These are phyloP conservation scores for Sutorius eximius DNA, from an alignment of 1,284 basidiomycete species.

Conservation along the genomic window DNA sequence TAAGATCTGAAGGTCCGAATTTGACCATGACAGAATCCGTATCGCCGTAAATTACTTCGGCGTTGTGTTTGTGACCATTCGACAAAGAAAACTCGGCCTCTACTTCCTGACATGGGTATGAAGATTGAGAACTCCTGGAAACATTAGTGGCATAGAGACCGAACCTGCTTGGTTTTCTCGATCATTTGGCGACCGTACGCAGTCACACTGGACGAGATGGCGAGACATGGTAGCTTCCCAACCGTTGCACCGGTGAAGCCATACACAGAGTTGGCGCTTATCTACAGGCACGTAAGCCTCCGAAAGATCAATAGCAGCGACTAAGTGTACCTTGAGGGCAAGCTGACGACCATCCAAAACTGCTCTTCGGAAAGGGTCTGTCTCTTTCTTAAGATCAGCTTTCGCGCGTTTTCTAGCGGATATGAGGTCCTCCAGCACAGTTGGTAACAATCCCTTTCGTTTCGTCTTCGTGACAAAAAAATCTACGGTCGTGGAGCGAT, in stretches of 20 bases:
- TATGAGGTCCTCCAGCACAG: slow-evolving; percentile 90
- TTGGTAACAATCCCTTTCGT: slow-evolving; percentile 87
- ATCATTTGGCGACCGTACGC: slow-evolving; percentile 98
- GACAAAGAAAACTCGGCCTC: slow-evolving; percentile 83
- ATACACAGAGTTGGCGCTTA: slow-evolving; percentile 96
- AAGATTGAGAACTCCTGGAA: background rate
- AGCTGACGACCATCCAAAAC: slow-evolving; percentile 94
- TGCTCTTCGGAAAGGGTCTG: slow-evolving; percentile 91
- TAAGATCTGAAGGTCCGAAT: slow-evolving; percentile 86
- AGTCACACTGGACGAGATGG: slow-evolving; percentile 92
- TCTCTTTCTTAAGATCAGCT: slow-evolving; percentile 91
- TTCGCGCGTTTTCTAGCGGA: slow-evolving; percentile 90
- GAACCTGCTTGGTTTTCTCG: slow-evolving; percentile 85
- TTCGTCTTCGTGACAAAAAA: slow-evolving; percentile 73
- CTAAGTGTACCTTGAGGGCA: slow-evolving; percentile 73
- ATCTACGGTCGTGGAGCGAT: slow-evolving; percentile 50
- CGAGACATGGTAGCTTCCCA: slow-evolving; percentile 90
- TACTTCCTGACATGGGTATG: slow-evolving; percentile 60
- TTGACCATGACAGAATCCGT: slow-evolving; percentile 98
- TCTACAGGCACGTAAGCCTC: slow-evolving; percentile 45
- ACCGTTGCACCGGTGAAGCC: slow-evolving; percentile 96
- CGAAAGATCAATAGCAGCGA: background rate
- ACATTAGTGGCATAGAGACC: slow-evolving; percentile 17
- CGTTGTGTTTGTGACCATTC: slow-evolving; percentile 85
- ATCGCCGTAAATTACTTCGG: slow-evolving; percentile 94